Percentiles rank a stretch among this genome's conserved stretches.
Conservation (phyloP, 768 basidiomycete species). For the Floccularia luteovirens region DNA sequence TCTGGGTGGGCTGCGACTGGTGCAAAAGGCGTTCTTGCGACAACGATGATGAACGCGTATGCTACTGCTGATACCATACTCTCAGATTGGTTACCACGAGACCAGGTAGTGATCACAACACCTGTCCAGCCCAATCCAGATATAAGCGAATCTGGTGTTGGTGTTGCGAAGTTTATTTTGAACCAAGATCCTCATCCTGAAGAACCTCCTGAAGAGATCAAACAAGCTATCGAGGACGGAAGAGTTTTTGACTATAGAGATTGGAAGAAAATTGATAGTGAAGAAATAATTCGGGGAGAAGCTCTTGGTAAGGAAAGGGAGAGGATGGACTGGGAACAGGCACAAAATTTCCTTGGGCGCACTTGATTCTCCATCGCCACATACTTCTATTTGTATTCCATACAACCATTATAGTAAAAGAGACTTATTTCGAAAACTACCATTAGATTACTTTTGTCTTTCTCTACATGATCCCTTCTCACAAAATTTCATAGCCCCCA, state of each 20-base stretch:
- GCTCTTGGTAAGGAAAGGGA: conserved; percentile 64
- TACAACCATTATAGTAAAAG: too few species aligned
- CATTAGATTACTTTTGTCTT: too few species aligned
- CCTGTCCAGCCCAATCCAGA: conserved; percentile 6
- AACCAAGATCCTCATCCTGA: conserved; percentile 33
- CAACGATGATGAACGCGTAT: conserved; percentile 92
- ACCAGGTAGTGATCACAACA: conserved; percentile 2
- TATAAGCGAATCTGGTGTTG: conserved; percentile 6
- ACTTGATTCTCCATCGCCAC: not conserved
- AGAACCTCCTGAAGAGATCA: conserved; percentile 39
- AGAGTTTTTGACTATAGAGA: conserved; percentile 56
- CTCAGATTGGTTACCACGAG: conserved; percentile 34
- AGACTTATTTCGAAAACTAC: too few species aligned
- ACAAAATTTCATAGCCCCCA: too few species aligned
- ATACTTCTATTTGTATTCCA: conserved; percentile 5
- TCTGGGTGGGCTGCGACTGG: conserved; percentile 93
- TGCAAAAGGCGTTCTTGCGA: conserved; percentile 85
- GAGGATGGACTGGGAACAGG: conserved; percentile 67
- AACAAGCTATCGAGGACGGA: conserved; percentile 28
- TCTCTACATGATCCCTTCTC: too few species aligned
- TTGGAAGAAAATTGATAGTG: conserved; percentile 70
- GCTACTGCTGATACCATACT: conserved; percentile 67
- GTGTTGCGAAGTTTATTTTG: conserved; percentile 14
- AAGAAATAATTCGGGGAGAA: conserved; percentile 59
- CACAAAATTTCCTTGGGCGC: conserved; percentile 17